These are phyloP conservation scores for Camellia oleifera DNA, from an alignment of 179 eudicot genomes.

Conservation along the genomic window DNA sequence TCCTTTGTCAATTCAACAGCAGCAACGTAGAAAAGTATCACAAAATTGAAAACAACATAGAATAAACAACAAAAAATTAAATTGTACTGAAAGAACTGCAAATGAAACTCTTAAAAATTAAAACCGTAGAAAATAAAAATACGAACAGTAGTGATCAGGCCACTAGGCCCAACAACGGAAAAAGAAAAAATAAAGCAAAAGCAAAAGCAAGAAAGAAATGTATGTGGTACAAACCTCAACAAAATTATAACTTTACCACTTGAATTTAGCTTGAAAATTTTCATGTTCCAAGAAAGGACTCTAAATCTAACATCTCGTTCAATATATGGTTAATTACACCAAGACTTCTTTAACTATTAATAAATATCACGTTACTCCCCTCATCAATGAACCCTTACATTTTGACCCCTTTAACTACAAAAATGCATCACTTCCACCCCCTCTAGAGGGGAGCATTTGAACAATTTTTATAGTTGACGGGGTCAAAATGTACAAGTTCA, in stretches of 20 bases:
- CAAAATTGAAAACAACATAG: neutral
- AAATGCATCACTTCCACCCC: no score
- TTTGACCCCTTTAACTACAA: no score
- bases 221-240: slow-evolving; percentile 1
- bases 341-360: no score
- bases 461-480: no score
- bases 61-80: neutral
- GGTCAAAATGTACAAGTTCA: no score
- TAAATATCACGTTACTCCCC: no score
- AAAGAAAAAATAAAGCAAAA: neutral
- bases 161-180: neutral
- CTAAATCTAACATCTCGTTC: neutral
- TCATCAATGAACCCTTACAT: no score
- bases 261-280: neutral
- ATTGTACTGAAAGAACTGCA: neutral
- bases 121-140: neutral
- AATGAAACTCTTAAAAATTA: neutral
- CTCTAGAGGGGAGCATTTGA: no score
- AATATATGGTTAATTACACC: neutral
- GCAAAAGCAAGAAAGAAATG: neutral
- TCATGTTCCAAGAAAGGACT: neutral
- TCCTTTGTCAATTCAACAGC: neutral
- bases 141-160: neutral
- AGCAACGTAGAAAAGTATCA: neutral
- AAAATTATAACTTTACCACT: neutral